Base-by-base conservation (phyloP, 1,284 basidiomycete species). In the Schizopora paradoxa region DNA sequence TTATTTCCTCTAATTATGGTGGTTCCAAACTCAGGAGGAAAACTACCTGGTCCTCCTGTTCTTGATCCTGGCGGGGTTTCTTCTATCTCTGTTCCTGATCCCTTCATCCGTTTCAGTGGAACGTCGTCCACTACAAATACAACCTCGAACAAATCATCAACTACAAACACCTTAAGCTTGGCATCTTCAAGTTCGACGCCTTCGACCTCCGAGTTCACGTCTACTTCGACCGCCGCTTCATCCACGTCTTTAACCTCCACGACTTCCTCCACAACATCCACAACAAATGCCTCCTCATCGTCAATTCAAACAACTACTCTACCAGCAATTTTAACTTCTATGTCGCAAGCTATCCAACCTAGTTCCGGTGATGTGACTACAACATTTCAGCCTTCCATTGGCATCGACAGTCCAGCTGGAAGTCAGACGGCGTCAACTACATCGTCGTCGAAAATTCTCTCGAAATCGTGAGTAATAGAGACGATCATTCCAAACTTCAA, bases 271-370 rank as follows among this genome's bases (percentile, higher is more conserved):
- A 16, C 36, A 25, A 35, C 40, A 3, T 32, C 7, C 37, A 27
- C 26, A 35, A 10, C 29, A 26, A 44, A 58, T 19, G 2, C 51
- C 5, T 11, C 44, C 6, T 13, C 53, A 0, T 22, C 52, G 0
- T 29, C 57, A 5, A 31, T 39, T 3, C 35, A 49, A 4, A 47
- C 55, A 10, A 27, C 28, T 18, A 47, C 49, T 16, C 36, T 27
- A 18, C 29, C 49, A 22, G 33, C 50, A n/a, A 32, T 51, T 4
- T 41, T 53, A 6, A 25, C 56, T 3, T 16, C 53, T 5, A 31
- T 55, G 8, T 39, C 55, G 37, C 22, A 54, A 0, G 22, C 54
- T n/a, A 4, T 45, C 2, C 41, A 38, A 14, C 43, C 55, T 13
- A 34, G 54, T n/a, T n/a, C n/a, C n/a, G n/a, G n/a, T 2, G 43